Evolutionary conservation across 495 filamentous ascomycete genomes (phyloP), one percentile per base, ranked within the genome.

Genomic region (Neurospora pannonica): DNA sequence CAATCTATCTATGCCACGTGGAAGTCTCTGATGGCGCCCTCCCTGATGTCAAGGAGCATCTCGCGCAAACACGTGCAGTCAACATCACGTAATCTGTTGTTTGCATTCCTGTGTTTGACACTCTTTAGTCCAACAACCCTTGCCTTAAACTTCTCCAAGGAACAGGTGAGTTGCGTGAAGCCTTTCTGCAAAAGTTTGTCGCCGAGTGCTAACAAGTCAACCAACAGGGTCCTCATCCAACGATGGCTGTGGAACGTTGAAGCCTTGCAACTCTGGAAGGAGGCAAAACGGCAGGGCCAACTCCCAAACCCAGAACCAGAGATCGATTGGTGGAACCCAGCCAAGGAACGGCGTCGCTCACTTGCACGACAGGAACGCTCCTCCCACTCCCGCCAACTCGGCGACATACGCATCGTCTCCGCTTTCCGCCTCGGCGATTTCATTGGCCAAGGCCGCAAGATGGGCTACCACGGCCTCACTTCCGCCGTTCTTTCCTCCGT

Each of bases 401-500:
- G n/a, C 46, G 28, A 43, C 15, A 11, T 40, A 17, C 15, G 11
- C 19, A 31, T 60, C 34, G 10, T 4, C 31, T 71, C 77, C 36
- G 76, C 73, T 2, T 73, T 79, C 38, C 82, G 84, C 71, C 84
- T 85, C 74, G 72, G 70, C 6, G 74, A 72, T 19, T 88, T 88
- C 76, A 79, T 82, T 13, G 87, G 86, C 17, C 86, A 88, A 78
- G 86, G 81, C 3, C 76, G 86, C n/a, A 71, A 76, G 19, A 77
- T 84, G n/a, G 86, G 80, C 76, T 85, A 86, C 74, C 83, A 84
- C 67, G 83, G 83, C 21, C 62, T 84, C 34, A 85, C 87, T 1
- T 83, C 86, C 76, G 77, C 83, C 24, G 84, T 88, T 38, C 73
- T 87, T 1, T 75, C 74, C 38, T 81, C 80, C 31, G 80, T 87